phyloP scores from a whole-genome alignment of 2,329 filamentous ascomycete genomes.

The Xylaria sp. region DNA sequence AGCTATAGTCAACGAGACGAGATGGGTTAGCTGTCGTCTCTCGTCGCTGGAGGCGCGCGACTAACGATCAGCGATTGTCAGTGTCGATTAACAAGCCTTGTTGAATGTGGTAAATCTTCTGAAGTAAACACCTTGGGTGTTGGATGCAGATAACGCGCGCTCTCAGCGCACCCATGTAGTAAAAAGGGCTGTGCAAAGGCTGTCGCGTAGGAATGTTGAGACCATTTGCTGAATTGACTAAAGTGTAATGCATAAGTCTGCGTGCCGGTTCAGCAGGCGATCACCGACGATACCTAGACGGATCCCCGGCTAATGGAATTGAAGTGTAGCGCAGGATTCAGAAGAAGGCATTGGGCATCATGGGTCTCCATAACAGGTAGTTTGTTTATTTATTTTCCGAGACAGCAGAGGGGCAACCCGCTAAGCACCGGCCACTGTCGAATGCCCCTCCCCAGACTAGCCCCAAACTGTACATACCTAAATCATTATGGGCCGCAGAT shows the following conservation, averaged over 20 bases:
- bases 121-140: slow-evolving; percentile 19
- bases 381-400: slow-evolving; percentile 53
- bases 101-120: slow-evolving; percentile 4
- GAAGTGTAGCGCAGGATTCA: slow-evolving; percentile 13
- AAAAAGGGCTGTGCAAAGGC: slow-evolving; percentile 35
- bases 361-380: slow-evolving; percentile 47
- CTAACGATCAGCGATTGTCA: not conserved
- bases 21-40: not conserved
- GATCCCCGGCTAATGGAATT: slow-evolving; percentile 36
- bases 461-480: too few relatives aligned
- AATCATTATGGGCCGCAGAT: too few relatives aligned
- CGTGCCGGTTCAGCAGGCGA: slow-evolving; percentile 38
- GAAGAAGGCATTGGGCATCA: slow-evolving; percentile 37
- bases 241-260: slow-evolving; percentile 29
- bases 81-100: slow-evolving; percentile 5
- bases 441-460: not conserved
- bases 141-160: slow-evolving; percentile 37
- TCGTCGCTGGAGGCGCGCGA: not conserved
- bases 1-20: slow-evolving; percentile 8
- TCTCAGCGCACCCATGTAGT: slow-evolving; percentile 46
- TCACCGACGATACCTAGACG: slow-evolving; percentile 32
- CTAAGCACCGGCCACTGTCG: slow-evolving; percentile 27
- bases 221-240: slow-evolving; percentile 24
- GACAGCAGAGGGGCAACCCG: slow-evolving; percentile 41
- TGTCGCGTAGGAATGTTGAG: slow-evolving; percentile 39